Base-by-base conservation (phyloP, 2,329 filamentous ascomycete species). In the Penicillium sp. region DNA sequence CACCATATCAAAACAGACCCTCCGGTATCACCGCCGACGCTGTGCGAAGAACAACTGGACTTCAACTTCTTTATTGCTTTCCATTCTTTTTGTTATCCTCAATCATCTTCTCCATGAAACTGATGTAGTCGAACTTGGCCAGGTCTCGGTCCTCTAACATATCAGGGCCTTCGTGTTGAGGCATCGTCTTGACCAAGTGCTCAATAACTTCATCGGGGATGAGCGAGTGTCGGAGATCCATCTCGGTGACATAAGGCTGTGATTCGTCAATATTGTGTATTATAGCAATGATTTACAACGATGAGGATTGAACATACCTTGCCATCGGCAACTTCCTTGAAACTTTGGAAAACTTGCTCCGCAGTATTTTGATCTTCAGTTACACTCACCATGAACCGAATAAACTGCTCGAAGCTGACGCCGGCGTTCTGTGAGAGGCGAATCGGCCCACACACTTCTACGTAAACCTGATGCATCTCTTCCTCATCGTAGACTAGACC, bases 361-460 rank as follows among this genome's bases (percentile, higher is more conserved):
- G 94, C 94, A 4, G 92, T 96, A 72, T 99, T 96, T 76, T 99
- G 94, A 69, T 99, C 94, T 74, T 99, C 94, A 12, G 94, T 99
- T 45, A 96, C 94, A 63, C 95, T 90, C 44, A 99, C 94, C 94
- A 99, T 99, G 80, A 99, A 99, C 36, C 90, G 86, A 70, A 99
- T 99, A 69, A 99, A 99, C 74, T 97, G 93, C 76, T 99, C 94
- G 69, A 99, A 99, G 4, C 89, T 94, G 47, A 99, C 94, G 60
- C 88, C 84, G 13, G 71, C 70, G 50, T 72, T 71, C 86, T 88
- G 60, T 79, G 83, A 33, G 85, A 90, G 55, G 51, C 72, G 63
- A 31, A 62, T 60, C 45, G 66, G 69, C 34, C 83, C 85, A 58
- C 89, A 92, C n/a, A 92, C 95, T 49, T 93, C 88, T 46, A 88